Conservation (phyloP, 1,284 basidiomycete species). For the Fomitopsis betulina region DNA sequence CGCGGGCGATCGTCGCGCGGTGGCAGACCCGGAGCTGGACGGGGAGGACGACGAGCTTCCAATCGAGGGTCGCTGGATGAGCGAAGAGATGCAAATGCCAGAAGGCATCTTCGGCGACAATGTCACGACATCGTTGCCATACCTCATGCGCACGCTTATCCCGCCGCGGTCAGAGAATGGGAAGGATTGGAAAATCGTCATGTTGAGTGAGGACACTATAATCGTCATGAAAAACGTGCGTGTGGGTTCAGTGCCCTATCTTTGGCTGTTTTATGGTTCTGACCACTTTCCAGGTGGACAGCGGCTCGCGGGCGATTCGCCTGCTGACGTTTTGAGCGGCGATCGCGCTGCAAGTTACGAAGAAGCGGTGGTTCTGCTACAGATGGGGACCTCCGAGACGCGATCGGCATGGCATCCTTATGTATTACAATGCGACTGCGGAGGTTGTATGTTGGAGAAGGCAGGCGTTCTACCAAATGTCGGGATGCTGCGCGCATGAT, state of each 20-base stretch:
- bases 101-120: slow-evolving; percentile 30
- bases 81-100: slow-evolving; percentile 18
- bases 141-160: slow-evolving; percentile 27
- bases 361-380: not conserved
- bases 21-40: not conserved
- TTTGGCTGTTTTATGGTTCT: not conserved
- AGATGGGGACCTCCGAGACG: not conserved
- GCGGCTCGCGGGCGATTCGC: slow-evolving; percentile 26
- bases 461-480: not conserved
- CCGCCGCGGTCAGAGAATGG: slow-evolving; percentile 13
- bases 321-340: slow-evolving; percentile 29
- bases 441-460: not conserved
- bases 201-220: slow-evolving; percentile 54
- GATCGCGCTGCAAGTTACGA: not conserved
- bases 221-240: slow-evolving; percentile 44
- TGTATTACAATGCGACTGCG: not conserved
- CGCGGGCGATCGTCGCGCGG: slow-evolving; percentile 29
- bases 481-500: not conserved
- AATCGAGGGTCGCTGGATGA: slow-evolving; percentile 4
- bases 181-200: slow-evolving; percentile 29
- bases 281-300: slow-evolving; percentile 9
- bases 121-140: slow-evolving; percentile 43
- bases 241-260: not conserved
- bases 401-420: not conserved
- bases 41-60: not conserved